Percentiles rank a stretch among this genome's conserved stretches.
These are phyloP conservation scores for Penicillium capsulatum DNA, from an alignment of 2,329 filamentous ascomycete species.

Conservation along the genomic window DNA sequence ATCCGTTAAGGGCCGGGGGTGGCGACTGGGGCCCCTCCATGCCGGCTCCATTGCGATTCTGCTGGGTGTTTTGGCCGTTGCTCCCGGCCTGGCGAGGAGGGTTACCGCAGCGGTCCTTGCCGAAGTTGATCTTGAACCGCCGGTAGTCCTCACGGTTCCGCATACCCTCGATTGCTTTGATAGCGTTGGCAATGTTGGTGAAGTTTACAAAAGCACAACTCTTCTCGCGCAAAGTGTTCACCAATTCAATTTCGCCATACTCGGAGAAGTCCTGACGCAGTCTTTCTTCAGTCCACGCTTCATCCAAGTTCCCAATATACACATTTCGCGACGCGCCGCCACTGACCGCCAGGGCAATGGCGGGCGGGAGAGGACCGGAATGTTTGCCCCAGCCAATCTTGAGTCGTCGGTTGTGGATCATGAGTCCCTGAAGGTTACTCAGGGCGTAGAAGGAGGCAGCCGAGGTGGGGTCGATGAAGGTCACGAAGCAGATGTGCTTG, in stretches of 20 bases:
- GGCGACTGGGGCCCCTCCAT: conserved; percentile 54
- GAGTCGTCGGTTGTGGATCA: conserved; percentile 97
- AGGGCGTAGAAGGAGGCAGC: conserved; percentile 96
- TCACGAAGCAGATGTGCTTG: conserved; percentile 99
- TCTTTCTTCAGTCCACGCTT: conserved; percentile 94
- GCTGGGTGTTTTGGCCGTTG: conserved; percentile 49
- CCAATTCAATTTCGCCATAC: conserved; percentile 94
- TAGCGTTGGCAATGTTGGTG: conserved; percentile 98
- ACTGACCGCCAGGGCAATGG: conserved; percentile 91
- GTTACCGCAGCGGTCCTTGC: conserved; percentile 97
- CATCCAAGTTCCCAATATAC: conserved; percentile 95
- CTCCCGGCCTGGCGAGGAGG: conserved; percentile 78
- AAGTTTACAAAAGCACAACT: conserved; percentile 99
- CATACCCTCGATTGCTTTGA: conserved; percentile 97
- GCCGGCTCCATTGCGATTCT: conserved; percentile 60
- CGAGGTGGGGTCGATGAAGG: conserved; percentile 96
- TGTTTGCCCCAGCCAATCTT: conserved; percentile 99
- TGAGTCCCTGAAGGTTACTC: conserved; percentile 93
- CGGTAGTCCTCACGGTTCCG: conserved; percentile 93
- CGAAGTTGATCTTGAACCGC: conserved; percentile 99
- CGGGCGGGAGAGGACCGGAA: conserved; percentile 89
- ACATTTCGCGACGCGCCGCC: conserved; percentile 97
- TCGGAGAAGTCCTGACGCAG: conserved; percentile 95
- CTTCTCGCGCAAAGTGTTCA: conserved; percentile 96
- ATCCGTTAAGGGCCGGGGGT: conserved; percentile 53